Percentiles rank a stretch among this genome's conserved stretches.
phyloP scores from a whole-genome alignment of 768 basidiomycete genomes.

The Astraeus odoratus region DNA sequence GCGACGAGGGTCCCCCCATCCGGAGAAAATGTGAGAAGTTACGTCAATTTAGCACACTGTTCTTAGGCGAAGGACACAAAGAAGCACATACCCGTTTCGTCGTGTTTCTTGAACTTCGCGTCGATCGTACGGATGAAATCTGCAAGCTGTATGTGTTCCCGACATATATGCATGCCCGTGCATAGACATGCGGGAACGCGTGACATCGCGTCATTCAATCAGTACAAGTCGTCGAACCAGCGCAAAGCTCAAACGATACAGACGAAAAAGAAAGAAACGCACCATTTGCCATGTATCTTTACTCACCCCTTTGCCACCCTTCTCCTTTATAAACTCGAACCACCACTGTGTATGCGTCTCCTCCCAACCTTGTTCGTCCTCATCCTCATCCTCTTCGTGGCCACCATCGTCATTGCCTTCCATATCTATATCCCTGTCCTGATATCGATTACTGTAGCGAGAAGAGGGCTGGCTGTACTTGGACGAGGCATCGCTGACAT shows the following conservation, averaged over 20 bases:
- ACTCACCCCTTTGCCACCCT: slow-evolving; percentile 70
- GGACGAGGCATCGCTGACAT: background rate
- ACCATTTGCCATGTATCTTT: slow-evolving; percentile 91
- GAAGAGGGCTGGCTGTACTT: no score
- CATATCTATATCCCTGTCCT: background rate
- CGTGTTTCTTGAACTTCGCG: slow-evolving; percentile 63
- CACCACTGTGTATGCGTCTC: slow-evolving; percentile 61
- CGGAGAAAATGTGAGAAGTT: no score
- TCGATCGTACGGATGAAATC: slow-evolving; percentile 77
- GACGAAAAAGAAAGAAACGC: background rate
- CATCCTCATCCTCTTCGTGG: slow-evolving; percentile 5
- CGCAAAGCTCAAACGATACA: slow-evolving; percentile 4
- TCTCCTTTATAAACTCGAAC: slow-evolving; percentile 66
- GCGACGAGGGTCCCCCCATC: no score
- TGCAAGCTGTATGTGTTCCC: no score
- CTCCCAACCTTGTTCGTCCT: slow-evolving; percentile 54
- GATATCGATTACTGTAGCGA: background rate
- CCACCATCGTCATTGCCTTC: background rate
- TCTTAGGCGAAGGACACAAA: background rate
- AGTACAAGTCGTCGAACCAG: background rate
- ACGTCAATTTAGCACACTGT: no score
- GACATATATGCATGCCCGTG: slow-evolving; percentile 29
- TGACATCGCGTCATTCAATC: background rate
- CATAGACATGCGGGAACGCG: background rate
- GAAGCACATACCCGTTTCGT: slow-evolving; percentile 55